These are phyloP conservation scores for Malus hybrid DNA, from an alignment of 331 rosid genomes.

Conservation along the genomic window DNA sequence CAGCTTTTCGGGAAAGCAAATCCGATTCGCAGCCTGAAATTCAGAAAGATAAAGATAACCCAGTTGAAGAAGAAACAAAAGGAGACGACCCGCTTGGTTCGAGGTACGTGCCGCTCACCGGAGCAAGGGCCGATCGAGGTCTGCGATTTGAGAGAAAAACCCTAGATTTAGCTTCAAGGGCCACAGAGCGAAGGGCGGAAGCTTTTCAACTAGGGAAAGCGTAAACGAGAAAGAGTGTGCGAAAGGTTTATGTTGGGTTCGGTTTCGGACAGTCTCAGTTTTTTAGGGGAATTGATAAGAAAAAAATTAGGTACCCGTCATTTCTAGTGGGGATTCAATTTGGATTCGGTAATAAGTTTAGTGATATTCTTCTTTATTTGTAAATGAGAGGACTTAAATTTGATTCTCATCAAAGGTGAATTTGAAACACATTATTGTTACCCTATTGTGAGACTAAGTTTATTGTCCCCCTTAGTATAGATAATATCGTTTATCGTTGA, in stretches of 20 bases:
- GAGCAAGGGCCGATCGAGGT: background rate
- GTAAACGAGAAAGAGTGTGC: no score
- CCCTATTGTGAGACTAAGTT: fast-evolving
- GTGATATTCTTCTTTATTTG: no score
- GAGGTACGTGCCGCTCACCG: background rate
- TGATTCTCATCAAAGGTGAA: fast-evolving
- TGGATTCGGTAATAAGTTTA: no score
- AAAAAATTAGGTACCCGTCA: no score
- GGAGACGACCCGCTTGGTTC: background rate
- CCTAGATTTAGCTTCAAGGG: background rate
- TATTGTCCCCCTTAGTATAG: fast-evolving
- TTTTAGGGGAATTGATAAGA: no score
- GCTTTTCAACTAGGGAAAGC: background rate
- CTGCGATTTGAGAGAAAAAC: background rate
- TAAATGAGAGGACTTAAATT: fast-evolving
- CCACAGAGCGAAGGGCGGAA: background rate
- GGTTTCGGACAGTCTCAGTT: no score
- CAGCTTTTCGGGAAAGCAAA: background rate
- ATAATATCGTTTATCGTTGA: no score
- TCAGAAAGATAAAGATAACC: background rate
- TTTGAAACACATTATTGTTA: no score
- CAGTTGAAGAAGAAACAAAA: background rate
- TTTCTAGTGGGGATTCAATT: no score
- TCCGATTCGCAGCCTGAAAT: background rate
- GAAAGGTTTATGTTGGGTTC: no score